Conservation (phyloP, 306 rosid genomes). For the Cyclanthera cordifolia region DNA sequence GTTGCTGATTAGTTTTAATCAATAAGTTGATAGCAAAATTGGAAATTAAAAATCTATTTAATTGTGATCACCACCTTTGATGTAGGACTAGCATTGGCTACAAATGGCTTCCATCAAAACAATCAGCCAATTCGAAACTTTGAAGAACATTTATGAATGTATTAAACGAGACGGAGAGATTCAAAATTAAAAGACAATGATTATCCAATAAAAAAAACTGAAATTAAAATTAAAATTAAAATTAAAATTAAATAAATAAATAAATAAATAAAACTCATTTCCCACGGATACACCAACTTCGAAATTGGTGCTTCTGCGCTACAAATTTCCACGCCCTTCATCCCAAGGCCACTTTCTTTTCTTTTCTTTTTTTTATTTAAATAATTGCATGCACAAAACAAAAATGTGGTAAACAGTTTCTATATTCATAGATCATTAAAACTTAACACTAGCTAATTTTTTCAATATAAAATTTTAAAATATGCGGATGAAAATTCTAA, state of each 20-base stretch:
- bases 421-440: background rate
- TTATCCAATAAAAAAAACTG: background rate
- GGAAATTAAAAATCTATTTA: no score
- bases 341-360: background rate
- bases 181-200: background rate
- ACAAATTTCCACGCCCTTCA: background rate
- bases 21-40: no score
- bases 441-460: background rate
- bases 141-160: no score
- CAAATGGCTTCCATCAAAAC: no score
- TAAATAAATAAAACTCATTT: background rate
- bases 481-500: no score
- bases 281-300: background rate
- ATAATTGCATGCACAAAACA: background rate
- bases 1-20: no score
- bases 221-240: no score
- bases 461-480: no score
- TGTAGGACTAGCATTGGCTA: no score
- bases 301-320: constrained; percentile 2
- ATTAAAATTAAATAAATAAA: background rate
- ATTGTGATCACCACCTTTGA: no score
- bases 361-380: background rate
- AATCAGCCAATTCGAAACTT: no score
- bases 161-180: no score
- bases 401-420: background rate